Evolutionary conservation across 2,329 filamentous ascomycete genomes (phyloP), one percentile per base, ranked within the genome.

Genomic region (Alternaria tenuissima): DNA sequence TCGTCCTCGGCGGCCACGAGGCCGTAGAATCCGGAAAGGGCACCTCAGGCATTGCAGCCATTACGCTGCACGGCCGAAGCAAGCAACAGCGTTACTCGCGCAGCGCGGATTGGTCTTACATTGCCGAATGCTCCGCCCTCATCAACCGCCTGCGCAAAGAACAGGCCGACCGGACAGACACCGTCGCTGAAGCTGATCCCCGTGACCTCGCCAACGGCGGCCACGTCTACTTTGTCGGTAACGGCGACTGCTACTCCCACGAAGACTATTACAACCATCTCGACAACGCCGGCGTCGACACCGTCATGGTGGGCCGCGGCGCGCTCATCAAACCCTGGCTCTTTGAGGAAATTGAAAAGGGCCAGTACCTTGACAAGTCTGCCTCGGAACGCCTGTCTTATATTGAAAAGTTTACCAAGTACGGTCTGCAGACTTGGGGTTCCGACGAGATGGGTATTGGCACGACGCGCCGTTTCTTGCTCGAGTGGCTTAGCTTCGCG

Each of bases 291-390:
- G 87, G 88, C 47, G 93, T 98, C 46, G 94, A 98, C 81, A 89
- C 89, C n/a, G 91, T 97, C 75, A 98, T 99, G 95, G 88, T 98
- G 62, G 95, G 90, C n/a, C 91, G 95, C 62, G 95, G 95, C 57
- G 95, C 95, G 9, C 86, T 99, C 59, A 92, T 98, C 81, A 99
- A 99, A 81, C 95, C 95, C 1, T 99, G 95, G 95, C 84, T 99
- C 64, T 99, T 98, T 75, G 95, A 99, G 79, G 95, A 99, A 80
- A 98, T 99, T 56, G 88, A 92, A 68, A 87, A 89, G 64, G 91
- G 91, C 5, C 95, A 98, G 79, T 97, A 98, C 76, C 87, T 99
- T 39, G 95, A 99, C 83, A 99, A 99, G 80, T 93, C 92, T 3
- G 91, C 94, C 3, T 86, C 89, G 5, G 94, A 99, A 82, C 91